These are phyloP conservation scores for Hortaea sp. DNA, from an alignment of 2,329 filamentous ascomycete species.

Conservation along the genomic window DNA sequence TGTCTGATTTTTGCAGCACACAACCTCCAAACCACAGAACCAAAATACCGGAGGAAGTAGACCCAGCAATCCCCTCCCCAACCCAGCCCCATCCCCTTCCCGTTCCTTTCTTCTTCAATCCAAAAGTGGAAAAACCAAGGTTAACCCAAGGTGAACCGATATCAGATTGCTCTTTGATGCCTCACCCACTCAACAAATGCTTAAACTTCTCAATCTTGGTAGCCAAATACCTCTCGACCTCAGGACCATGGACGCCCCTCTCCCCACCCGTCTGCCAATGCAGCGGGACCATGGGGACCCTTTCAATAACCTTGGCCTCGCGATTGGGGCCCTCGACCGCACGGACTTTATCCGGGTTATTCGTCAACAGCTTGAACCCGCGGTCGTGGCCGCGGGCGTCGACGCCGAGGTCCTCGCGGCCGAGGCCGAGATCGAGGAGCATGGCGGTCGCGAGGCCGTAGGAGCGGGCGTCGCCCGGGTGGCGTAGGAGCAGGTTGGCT, in stretches of 20 bases:
- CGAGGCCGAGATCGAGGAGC: slow-evolving; percentile 68
- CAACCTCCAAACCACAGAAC: too few relatives aligned
- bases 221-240: slow-evolving; percentile 87
- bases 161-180: too few relatives aligned
- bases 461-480: slow-evolving; percentile 87
- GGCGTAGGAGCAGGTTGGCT: slow-evolving; percentile 79
- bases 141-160: too few relatives aligned
- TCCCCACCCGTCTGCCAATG: slow-evolving; percentile 75
- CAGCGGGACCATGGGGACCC: slow-evolving; percentile 90
- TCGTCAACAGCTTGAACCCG: slow-evolving; percentile 77
- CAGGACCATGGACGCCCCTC: slow-evolving; percentile 72
- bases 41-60: too few relatives aligned
- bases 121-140: too few relatives aligned
- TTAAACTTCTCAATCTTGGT: slow-evolving; percentile 62
- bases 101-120: too few relatives aligned
- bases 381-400: slow-evolving; percentile 42
- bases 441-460: slow-evolving; percentile 97
- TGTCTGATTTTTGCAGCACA: too few relatives aligned
- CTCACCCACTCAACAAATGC: slow-evolving; percentile 33
- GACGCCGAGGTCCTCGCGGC: neutral
- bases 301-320: slow-evolving; percentile 77
- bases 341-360: slow-evolving; percentile 93
- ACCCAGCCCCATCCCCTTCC: too few relatives aligned
- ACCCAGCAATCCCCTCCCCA: too few relatives aligned
- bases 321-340: slow-evolving; percentile 86